Percentiles rank a stretch among this genome's conserved stretches.
Evolutionary conservation across 768 basidiomycete genomes (phyloP).

Genomic region (Xerocomus spinulosus): DNA sequence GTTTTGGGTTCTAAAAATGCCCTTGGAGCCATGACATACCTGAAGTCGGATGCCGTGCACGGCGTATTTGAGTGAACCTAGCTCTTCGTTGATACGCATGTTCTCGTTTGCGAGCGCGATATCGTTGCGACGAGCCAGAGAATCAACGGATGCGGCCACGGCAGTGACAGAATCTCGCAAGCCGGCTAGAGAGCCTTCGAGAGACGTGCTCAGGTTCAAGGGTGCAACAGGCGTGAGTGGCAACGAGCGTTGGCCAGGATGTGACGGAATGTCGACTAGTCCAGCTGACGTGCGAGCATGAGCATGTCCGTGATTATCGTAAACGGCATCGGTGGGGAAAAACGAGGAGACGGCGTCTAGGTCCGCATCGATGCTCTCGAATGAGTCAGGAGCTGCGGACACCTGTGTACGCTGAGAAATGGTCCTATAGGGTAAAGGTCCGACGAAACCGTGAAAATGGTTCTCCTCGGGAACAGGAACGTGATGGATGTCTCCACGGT

Average conservation of each 20-base stretch:
- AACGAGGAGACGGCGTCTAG: constrained; percentile 23
- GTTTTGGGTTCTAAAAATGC: constrained; percentile 1
- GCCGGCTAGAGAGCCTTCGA: constrained; percentile 57
- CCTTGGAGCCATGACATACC: constrained; percentile 37
- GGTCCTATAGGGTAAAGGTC: constrained; percentile 16
- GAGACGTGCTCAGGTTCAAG: constrained; percentile 53
- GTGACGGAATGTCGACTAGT: constrained; percentile 19
- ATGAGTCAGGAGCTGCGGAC: constrained; percentile 13
- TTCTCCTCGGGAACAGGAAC: constrained; percentile 10
- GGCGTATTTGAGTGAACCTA: constrained; percentile 60
- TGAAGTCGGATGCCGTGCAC: constrained; percentile 79
- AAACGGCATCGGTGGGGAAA: constrained; percentile 27
- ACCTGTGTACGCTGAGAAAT: constrained; percentile 11
- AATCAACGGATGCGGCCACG: constrained; percentile 58
- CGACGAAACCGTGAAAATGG: constrained; percentile 10
- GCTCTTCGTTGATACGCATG: constrained; percentile 67
- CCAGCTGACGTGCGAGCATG: constrained; percentile 15
- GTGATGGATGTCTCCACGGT: constrained; percentile 10
- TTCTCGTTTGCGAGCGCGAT: constrained; percentile 68
- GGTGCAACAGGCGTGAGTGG: constrained; percentile 47
- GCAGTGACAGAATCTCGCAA: constrained; percentile 57
- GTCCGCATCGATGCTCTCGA: constrained; percentile 20
- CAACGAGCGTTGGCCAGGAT: constrained; percentile 25
- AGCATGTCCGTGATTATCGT: constrained; percentile 16
- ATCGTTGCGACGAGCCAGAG: constrained; percentile 56